Evolutionary conservation across 257 asterid genomes (phyloP), one percentile per base, ranked within the genome.

Genomic region (Plantago ovata): DNA sequence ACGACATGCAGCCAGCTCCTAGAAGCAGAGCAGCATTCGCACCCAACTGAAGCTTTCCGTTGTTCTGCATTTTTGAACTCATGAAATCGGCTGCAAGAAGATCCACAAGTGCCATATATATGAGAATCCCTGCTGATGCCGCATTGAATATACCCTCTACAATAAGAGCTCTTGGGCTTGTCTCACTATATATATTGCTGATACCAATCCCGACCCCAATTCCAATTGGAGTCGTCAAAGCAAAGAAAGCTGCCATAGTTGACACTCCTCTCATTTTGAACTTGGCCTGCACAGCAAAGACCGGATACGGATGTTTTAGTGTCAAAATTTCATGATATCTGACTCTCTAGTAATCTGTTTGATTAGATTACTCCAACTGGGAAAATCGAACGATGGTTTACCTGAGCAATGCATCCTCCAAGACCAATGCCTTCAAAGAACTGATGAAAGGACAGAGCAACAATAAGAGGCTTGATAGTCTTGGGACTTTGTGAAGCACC

Each of bases 401-500:
- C 84, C 81, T 75, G 84, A 23, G 69, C 22, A 15, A 79, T 75
- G 60, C 82, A 69, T 15, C 82, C 85, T 56, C 82, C 85, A 1
- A 75, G 82, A 2, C 85, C 82, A 2, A 79, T 69, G 42, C 85
- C 82, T 67, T 79, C 85, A 15, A 79, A 79, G 58, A 79, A 72
- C 9, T 79, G 81, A 61, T 79, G 82, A 33, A 79, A 79, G 0
- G 74, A 52, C 51, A 79, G 49, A 1, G 85, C 82, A 10, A 65
- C 82, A 45, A 79, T 56, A 4, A 79, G 58, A 46, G 82, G 82
- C 53, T 41, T 69, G 24, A 75, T 75, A 6, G 79, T 79, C 13
- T 65, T 64, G 0, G 85, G 77, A 51, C 70, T 75, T 60, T 79
- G 62, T 0, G 82, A 79, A 57, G 81, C 85, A 13, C 85, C 82